Evolutionary conservation across 140 eudicot genomes (phyloP), one percentile per base, ranked within the genome.

Genomic region (Ambrosia hybrid): DNA sequence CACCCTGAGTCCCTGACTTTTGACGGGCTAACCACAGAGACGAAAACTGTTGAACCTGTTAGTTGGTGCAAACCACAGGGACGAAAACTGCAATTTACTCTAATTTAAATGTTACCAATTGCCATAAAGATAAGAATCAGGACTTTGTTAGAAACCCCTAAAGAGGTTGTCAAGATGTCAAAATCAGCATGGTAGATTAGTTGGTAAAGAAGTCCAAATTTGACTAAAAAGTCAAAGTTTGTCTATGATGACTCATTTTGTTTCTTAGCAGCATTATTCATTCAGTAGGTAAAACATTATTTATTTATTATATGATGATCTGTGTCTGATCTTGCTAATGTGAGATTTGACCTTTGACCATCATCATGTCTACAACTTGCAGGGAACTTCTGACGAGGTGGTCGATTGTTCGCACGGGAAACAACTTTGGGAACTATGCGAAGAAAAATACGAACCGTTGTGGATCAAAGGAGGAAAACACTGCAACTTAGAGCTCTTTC

Each of bases 381-480:
- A 92, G 98, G 98, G 98, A 39, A 92, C 96, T 79, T 74, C 93
- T 1, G 98, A 93, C 70, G 98, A 90, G 78, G 98, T 93, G 51
- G 98, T 93, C 30, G 89, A 93, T 73, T 87, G 79, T 78, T 93
- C 98, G 17, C 98, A 93, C 6, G 98, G 98, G 33, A 89, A 81
- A 79, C 95, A 88, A 76, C 95, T 93, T 4, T 90, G 94, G 84
- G 96, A 88, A 73, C 73, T 93, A 46, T 85, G 93, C 76, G 84
- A 78, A 73, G 96, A 89, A 63, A 93, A 90, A 80, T 90, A 87
- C 62, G 98, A 93, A 75, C 98, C 98, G 4, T 77, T 93, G 72
- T 93, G 98, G 98, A 81, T 93, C 79, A 87, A 93, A 75, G 98
- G 96, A 5, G 98, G 96, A 16, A 92, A 84, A 72, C 98, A 92